Evolutionary conservation across 306 rosid genomes (phyloP), one percentile per base, ranked within the genome.

Genomic region (Rosa lucieae): DNA sequence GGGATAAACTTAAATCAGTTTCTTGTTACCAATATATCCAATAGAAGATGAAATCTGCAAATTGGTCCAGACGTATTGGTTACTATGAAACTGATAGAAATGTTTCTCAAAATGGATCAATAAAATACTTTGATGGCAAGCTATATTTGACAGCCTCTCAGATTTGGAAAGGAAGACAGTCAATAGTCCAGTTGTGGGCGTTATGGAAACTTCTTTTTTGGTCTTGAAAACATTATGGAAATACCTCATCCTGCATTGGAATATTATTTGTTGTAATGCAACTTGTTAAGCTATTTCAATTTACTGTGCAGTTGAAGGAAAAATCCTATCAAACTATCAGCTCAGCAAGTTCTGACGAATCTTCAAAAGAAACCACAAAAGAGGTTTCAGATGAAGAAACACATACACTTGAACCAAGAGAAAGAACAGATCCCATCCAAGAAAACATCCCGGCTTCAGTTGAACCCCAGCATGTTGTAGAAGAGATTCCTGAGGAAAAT

Each of bases 331-430:
- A 86, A 70, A 83, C 68, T 69, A 68, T 73, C 81, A 88, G 84
- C 73, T 62, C 67, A 48, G 79, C 73, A 78, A 86, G 91, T 83
- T 82, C 90, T 52, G 94, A 95, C 3, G 97, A 91, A 70, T 85
- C 97, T 87, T 85, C 93, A 59, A 89, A 91, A 80, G 99, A 94
- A 89, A 85, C 81, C 69, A 79, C 82, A 26, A 89, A 89, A 84
- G 97, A 89, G 85, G 83, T 69, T 75, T 95, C 91, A 17, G 94
- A 92, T 70, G 97, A 95, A 83, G 98, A 89, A 85, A 79, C 79
- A 7, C 81, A 77, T 70, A 75, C 83, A 75, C 82, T 83, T 84
- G 88, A 80, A 79, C 80, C 79, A 18, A 87, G n/a, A 68, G 76
- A 77, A 63, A 77, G 75, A 66, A 86, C 84, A 43, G 88, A 87